A percentile compares a stretch with the other conserved stretches of the same genome.
Evolutionary conservation across 176 grass and related monocot genomes (phyloP).

Genomic region (Cenchrus fungigraminus): DNA sequence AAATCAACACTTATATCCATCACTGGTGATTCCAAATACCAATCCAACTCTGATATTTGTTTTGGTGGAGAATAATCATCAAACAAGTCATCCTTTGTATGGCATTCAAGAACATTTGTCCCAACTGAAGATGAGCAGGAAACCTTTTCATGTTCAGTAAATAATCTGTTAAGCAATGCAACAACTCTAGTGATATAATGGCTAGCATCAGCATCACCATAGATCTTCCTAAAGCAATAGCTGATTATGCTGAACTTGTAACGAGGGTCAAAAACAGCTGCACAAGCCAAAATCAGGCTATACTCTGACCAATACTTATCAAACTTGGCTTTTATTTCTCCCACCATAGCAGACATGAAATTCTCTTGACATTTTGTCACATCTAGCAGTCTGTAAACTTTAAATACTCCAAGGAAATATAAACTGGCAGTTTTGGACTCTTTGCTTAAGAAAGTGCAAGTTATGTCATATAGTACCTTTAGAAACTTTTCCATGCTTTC

Average conservation of each 20-base stretch:
- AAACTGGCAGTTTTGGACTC: constrained; percentile 30
- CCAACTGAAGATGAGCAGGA: constrained; percentile 30
- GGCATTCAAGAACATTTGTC: constrained; percentile 18
- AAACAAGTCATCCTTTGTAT: constrained; percentile 40
- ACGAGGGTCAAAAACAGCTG: neutral
- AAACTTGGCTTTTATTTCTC: constrained; percentile 23
- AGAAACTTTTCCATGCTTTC: constrained; percentile 26
- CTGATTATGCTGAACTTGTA: constrained; percentile 37
- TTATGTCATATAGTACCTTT: constrained; percentile 35
- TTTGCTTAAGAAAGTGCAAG: constrained; percentile 32
- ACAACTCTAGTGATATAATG: constrained; percentile 40
- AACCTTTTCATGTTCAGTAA: constrained; percentile 12
- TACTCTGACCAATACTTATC: constrained; percentile 35
- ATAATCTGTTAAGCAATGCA: constrained; percentile 22
- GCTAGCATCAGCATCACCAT: constrained; percentile 13
- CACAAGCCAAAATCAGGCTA: constrained; percentile 4
- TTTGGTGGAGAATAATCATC: constrained; percentile 24
- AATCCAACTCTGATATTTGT: constrained; percentile 30
- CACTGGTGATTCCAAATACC: constrained; percentile 31
- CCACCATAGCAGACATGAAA: constrained; percentile 31
- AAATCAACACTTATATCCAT: constrained; percentile 31
- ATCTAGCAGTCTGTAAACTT: constrained; percentile 25
- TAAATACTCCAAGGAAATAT: constrained; percentile 43
- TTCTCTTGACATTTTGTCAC: constrained; percentile 6
- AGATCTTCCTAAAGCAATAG: constrained; percentile 41